Base-by-base conservation (phyloP, 2,329 filamentous ascomycete species). In the Sporothrix humicola region DNA sequence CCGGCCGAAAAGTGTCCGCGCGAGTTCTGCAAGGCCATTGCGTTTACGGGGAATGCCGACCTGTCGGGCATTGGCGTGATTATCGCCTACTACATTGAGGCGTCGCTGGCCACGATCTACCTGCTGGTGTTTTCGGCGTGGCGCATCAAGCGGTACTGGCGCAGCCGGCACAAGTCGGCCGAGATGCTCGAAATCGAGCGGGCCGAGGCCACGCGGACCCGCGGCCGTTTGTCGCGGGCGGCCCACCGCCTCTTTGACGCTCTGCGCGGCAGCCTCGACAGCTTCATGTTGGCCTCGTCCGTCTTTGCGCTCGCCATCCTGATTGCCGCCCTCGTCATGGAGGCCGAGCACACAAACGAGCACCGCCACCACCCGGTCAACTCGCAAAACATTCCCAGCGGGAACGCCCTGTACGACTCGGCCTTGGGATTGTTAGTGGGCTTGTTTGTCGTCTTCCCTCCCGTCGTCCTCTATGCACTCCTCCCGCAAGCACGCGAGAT, bases 221-320 rank as follows among this genome's bases (percentile, higher is more conserved):
- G 26, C 1, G 50, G 50, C 3, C 15, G 72, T 3, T 37, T 48
- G 5, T 17, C 9, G 23, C n/a, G 56, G 2, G 50, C 70, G 6
- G n/a, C 48, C 23, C 72, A 74, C 37, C 76, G 79, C 2, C 74
- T 78, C 23, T 74, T 79, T 23, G 78, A 79, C 71, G 76, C 77
- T 8, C 76, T 78, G n/a, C 75, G 76, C 15, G 75, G 76, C 61
- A 76, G 75, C n/a, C 69, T 79, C 5, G 75, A 76, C 77, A 46
- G 79, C 81, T 73, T 77, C 44, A 44, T 77, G 3, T 72, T 66
- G 23, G 66, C 63, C 15, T 69, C 76, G 17, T 72, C 72, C 70
- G 63, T 77, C 42, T 71, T 78, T 2, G 72, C 72, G 56, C 31
- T 75, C 15, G 69, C 74, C 42, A 77, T 77, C 59, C 76, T 78